These are phyloP conservation scores for Trifolium repens DNA, from an alignment of 306 rosid species.

Conservation along the genomic window DNA sequence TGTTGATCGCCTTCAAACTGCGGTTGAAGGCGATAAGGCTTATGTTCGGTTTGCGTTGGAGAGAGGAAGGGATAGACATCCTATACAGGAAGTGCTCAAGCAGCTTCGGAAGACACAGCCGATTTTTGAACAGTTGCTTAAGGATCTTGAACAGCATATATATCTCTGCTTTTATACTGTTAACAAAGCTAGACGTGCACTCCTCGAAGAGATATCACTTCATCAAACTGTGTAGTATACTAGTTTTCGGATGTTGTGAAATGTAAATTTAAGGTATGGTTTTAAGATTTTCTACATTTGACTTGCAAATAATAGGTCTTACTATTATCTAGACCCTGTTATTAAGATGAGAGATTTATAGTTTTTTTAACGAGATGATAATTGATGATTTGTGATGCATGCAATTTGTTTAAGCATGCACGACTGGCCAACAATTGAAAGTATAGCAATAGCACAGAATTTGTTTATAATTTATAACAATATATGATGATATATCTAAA, in stretches of 20 bases:
- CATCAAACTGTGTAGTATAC: conserved; percentile 43
- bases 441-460: neutral
- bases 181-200: conserved; percentile 61
- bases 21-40: conserved; percentile 59
- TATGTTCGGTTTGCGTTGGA: conserved; percentile 55
- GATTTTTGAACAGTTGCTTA: conserved; percentile 48
- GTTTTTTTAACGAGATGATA: neutral
- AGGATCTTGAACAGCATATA: conserved; percentile 62
- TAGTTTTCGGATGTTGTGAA: neutral
- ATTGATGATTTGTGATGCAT: conserved; percentile 24
- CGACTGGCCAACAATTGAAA: conserved; percentile 19
- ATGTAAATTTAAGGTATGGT: neutral
- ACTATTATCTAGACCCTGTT: conserved; percentile 6
- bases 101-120: conserved; percentile 53
- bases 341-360: neutral
- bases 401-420: conserved; percentile 32
- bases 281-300: neutral
- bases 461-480: conserved; percentile 24
- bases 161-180: conserved; percentile 55
- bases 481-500: conserved; percentile 4
- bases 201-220: conserved; percentile 51
- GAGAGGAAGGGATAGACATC: conserved; percentile 57
- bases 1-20: conserved; percentile 51
- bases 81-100: conserved; percentile 67
- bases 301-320: conserved; percentile 5